Evolutionary conservation across 352 stramenopile genomes (phyloP), one percentile per base, ranked within the genome.

Genomic region (Phytopythium vexans): DNA sequence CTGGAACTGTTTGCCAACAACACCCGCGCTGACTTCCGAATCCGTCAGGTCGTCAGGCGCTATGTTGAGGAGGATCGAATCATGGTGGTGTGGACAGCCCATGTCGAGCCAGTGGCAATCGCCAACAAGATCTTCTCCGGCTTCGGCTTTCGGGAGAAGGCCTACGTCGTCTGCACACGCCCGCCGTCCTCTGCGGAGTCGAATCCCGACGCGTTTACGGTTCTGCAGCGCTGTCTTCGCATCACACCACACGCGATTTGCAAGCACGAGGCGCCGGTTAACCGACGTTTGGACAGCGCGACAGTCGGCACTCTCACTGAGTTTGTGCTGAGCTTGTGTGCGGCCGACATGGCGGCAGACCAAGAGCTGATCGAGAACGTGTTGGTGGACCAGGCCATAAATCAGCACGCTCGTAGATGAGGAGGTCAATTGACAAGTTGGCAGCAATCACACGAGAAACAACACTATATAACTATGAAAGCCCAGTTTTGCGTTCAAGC

Each of bases 221-320:
- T 88, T 39, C 63, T 89, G 21, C 75, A 86, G 54, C 76, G 68
- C 52, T 81, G 72, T 47, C 66, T 68, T 15, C 49, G 73, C 41
- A 66, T 70, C 43, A 72, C 65, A 10, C 66, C 66, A 15, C 50
- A 77, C 38, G 47, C 47, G 11, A 32, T 53, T 38, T 15, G 36
- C 27, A 53, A 51, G 45, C 45, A 51, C 1, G 45, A 51, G 32
- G 32, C 11, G 31, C 27, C 45, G 32, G 27, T 14, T 8, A 51
- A 9, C 8, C 45, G 14, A 16, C 27, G 45, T 4, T 47, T 72
- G 10, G 65, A 73, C 27, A 60, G 61, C 10, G 50, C 65, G 7
- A 64, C 65, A 3, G 66, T 70, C 54, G 62, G 65, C 6, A 58
- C 65, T 11, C 68, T 73, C 49, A 73, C 65, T 27, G 68, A 73